Evolutionary conservation across 2,329 filamentous ascomycete species (phyloP), one percentile per base, ranked within the genome.

Genomic region (Kalmusia sp.): DNA sequence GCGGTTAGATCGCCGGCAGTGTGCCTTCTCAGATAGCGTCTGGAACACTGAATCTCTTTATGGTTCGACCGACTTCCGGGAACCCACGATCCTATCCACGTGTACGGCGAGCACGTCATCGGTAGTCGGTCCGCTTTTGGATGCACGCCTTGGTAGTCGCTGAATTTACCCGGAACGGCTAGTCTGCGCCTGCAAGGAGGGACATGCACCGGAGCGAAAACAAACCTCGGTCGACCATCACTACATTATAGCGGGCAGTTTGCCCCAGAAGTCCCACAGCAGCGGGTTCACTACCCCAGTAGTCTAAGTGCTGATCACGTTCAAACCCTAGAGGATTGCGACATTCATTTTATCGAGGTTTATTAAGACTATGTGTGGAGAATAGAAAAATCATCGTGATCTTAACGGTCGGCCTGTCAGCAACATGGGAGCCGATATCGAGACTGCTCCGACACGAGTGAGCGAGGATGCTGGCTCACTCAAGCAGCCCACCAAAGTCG

Each of bases 401-500:
- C 14, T 25, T 24, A 25, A 9, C 14, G 24, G 6, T 22, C 15
- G 6, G 14, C 24, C 37, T n/a, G 21, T 25, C 8, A 19, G 24
- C 22, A 50, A 44, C 12, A 51, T 51, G 49, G 49, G 49, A 9
- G 50, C 58, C 41, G 66, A 69, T 28, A 68, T 69, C 41, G 66
- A 69, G 38, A 57, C 59, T 15, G 55, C 58, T 17, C 51, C 59
- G 19, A 45, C 49, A 31, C 51, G 59, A 25, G 37, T 64, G 55
- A 69, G 66, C 54, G 58, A 63, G 47, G 66, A 69, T 51, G 56
- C 27, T 39, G 59, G 47, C 21, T 68, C 66, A 6, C 60, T 68
- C 51, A 68, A 67, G 40, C 45, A 54, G 24, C 55, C 57, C 9
- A 55, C 60, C n/a, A 59, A 58, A 27, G 64, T 70, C 17, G 67